phyloP scores from a whole-genome alignment of 2,329 filamentous ascomycete genomes.

The Botrytis elliptica region DNA sequence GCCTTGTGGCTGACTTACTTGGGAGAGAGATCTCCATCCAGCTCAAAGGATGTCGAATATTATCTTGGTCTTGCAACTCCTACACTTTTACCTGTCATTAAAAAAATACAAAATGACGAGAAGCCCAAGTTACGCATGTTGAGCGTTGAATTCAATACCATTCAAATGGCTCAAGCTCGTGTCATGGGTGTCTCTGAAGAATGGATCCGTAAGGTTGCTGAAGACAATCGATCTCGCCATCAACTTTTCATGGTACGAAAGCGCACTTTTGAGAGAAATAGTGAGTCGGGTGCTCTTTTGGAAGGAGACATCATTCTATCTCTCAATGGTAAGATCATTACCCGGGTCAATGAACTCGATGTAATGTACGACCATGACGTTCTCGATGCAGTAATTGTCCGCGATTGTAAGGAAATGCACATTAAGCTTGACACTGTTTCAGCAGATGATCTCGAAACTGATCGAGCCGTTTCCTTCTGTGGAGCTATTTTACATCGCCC shows the following conservation, averaged over 20 bases:
- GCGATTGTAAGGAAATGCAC: conserved; percentile 75
- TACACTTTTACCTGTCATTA: conserved; percentile 82
- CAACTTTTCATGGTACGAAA: conserved; percentile 99
- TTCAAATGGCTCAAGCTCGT: conserved; percentile 94
- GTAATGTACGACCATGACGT: conserved; percentile 90
- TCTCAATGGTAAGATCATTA: conserved; percentile 88
- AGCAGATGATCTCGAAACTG: conserved; percentile 87
- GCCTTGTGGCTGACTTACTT: conserved; percentile 97
- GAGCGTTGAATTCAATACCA: conserved; percentile 89
- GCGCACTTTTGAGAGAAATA: conserved; percentile 66
- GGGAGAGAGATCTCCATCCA: conserved; percentile 77
- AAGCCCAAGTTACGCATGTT: conserved; percentile 84
- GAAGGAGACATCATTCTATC: conserved; percentile 94
- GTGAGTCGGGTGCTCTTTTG: conserved; percentile 64
- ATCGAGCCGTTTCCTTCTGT: conserved; percentile 90
- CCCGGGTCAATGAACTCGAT: conserved; percentile 87
- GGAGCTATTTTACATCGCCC: conserved; percentile 90
- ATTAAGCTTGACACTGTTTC: conserved; percentile 81
- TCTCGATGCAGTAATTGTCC: conserved; percentile 82
- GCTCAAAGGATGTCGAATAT: conserved; percentile 90
- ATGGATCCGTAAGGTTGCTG: conserved; percentile 88
- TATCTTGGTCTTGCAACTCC: conserved; percentile 90
- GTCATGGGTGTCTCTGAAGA: conserved; percentile 97
- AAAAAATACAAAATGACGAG: conserved; percentile 76
- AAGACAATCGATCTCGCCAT: conserved; percentile 86